Evolutionary conservation across 2,329 filamentous ascomycete species (phyloP).

Genomic region (Capronia epimyces): DNA sequence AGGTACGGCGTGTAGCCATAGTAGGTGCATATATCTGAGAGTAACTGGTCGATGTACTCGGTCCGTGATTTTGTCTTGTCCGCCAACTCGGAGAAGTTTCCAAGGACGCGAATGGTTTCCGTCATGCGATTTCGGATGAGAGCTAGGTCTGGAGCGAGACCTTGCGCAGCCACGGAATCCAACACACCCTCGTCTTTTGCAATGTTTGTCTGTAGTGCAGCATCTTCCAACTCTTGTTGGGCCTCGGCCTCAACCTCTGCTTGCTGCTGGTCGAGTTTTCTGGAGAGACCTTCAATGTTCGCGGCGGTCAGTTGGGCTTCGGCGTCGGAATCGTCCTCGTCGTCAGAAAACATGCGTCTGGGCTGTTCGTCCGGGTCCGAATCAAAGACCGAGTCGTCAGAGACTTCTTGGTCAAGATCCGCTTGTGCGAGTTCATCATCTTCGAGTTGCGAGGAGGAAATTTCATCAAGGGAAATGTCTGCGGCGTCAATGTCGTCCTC

Average conservation of each 20-base stretch:
- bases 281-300: constrained; percentile 88
- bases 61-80: constrained; percentile 75
- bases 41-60: constrained; percentile 79
- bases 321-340: constrained; percentile 80
- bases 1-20: constrained; percentile 93
- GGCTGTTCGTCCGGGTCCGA: constrained; percentile 58
- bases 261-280: constrained; percentile 71
- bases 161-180: constrained; percentile 54
- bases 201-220: constrained; percentile 89
- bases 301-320: constrained; percentile 90
- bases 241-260: constrained; percentile 76
- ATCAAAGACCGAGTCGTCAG: constrained; percentile 60
- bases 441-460: constrained; percentile 22
- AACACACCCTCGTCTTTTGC: constrained; percentile 65
- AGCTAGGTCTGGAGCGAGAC: constrained; percentile 83
- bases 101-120: constrained; percentile 84
- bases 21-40: constrained; percentile 91
- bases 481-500: constrained; percentile 39
- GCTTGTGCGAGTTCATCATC: constrained; percentile 30
- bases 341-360: constrained; percentile 85
- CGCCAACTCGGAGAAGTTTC: constrained; percentile 76
- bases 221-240: constrained; percentile 77
- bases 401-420: constrained; percentile 39
- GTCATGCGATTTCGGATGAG: constrained; percentile 83
- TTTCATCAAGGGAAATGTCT: constrained; percentile 46